Percentiles rank a stretch among this genome's conserved stretches.
phyloP scores from a whole-genome alignment of 495 filamentous ascomycete species.

The Stereocaulon alpinum region DNA sequence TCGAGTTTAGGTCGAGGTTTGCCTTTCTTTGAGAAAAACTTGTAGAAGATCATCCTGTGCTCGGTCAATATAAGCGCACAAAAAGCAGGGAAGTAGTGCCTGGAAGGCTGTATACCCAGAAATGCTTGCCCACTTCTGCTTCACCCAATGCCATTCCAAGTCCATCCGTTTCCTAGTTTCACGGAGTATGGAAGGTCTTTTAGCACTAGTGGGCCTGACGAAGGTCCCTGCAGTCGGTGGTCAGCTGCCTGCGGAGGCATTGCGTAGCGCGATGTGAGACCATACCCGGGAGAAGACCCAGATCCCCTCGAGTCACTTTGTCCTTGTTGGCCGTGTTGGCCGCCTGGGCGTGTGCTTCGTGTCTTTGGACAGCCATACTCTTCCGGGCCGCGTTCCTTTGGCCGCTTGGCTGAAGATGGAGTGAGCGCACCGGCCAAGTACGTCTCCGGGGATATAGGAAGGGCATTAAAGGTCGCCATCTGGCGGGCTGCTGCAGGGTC shows the following conservation, averaged over 20 bases:
- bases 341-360: no score
- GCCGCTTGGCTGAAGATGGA: constrained; percentile 4
- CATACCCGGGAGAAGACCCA: constrained; percentile 6
- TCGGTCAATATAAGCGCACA: not conserved
- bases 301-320: not conserved
- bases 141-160: constrained; percentile 41
- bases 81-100: not conserved
- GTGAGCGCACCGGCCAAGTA: not conserved
- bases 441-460: constrained; percentile 6
- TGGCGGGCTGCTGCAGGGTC: constrained; percentile 2
- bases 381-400: not conserved
- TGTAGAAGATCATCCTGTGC: constrained; percentile 28
- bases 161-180: constrained; percentile 33
- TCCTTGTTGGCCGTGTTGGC: no score
- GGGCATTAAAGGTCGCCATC: not conserved
- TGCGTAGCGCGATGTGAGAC: no score
- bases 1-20: constrained; percentile 39
- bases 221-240: constrained; percentile 39
- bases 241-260: not conserved
- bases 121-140: constrained; percentile 31
- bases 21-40: constrained; percentile 31
- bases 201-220: constrained; percentile 45
- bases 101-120: constrained; percentile 29
- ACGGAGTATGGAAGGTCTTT: constrained; percentile 45
- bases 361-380: not conserved